Conservation (phyloP, 768 basidiomycete genomes). For the Auricularia cornea region DNA sequence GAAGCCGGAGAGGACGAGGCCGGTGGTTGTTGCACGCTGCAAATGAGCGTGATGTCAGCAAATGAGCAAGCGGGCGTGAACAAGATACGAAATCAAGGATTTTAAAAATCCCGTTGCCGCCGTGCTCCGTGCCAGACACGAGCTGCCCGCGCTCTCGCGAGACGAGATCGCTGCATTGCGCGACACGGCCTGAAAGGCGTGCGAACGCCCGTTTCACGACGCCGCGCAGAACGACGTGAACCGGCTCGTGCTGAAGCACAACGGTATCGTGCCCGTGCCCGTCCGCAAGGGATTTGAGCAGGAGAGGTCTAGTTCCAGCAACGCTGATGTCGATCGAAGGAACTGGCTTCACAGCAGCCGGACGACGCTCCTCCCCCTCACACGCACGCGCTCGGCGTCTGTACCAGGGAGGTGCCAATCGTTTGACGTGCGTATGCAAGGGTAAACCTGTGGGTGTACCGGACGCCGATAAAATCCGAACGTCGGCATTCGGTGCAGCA, state of each 20-base stretch:
- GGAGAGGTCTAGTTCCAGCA: too few relatives aligned
- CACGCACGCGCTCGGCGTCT: too few relatives aligned
- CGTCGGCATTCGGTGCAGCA: too few relatives aligned
- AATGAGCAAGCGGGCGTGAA: not conserved
- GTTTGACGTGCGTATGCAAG: too few relatives aligned
- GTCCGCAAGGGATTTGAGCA: constrained; percentile 64
- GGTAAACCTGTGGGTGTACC: too few relatives aligned
- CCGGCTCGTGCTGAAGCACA: constrained; percentile 67
- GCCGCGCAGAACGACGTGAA: constrained; percentile 65
- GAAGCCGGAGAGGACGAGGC: constrained; percentile 76
- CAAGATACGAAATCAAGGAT: too few relatives aligned
- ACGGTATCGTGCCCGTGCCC: constrained; percentile 68
- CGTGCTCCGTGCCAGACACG: constrained; percentile 22
- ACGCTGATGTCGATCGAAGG: too few relatives aligned
- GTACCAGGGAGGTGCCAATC: too few relatives aligned
- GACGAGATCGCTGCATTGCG: constrained; percentile 20
- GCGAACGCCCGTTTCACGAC: constrained; percentile 60
- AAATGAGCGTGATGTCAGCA: not conserved
- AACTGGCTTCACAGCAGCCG: too few relatives aligned
- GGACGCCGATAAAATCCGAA: too few relatives aligned
- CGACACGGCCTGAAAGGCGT: constrained; percentile 62
- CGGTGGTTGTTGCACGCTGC: constrained; percentile 68
- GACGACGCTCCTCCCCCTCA: too few relatives aligned
- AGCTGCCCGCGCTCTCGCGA: not conserved
- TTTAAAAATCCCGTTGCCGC: too few relatives aligned